Evolutionary conservation across 352 stramenopile species (phyloP), one percentile per base, ranked within the genome.

Genomic region (Pythium vanterpoolii): DNA sequence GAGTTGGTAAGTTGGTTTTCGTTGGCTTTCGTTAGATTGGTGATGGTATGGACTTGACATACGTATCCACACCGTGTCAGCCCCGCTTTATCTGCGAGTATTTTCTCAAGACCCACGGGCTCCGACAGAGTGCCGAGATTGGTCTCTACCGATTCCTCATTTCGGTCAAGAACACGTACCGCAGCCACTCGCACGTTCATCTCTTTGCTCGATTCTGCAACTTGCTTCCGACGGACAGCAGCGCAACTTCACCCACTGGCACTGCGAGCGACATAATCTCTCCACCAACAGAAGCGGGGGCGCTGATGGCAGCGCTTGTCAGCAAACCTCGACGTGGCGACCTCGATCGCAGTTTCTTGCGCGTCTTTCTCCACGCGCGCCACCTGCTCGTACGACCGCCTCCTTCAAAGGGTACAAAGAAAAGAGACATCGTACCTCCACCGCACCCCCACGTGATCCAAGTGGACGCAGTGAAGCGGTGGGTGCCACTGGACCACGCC

Each of bases 81-180:
- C 63, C 76, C 26, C 73, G 78, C 26, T 92, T 88, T 28, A 73
- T 89, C 43, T 83, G 76, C 44, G 78, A 89, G 57, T 90, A 76
- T 51, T 92, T 89, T 44, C 69, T 92, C 28, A 90, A 89, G 66
- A 82, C 70, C 9, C 72, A 86, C 40, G 71, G 74, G 4, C 59
- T 89, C 16, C 72, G 82, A 1, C 79, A 90, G 56, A 76, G 63
- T 43, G 82, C 82, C 19, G 82, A 92, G 46, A 66, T 90, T 47
- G 79, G 69, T 1, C 56, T 92, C 4, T 92, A 90, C 34, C 76
- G 79, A 0, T 80, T 92, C 24, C 69, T 92, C 44, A 60, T 92
- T 43, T 89, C 82, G 7, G 68, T 86, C 58, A 90, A 92, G 61
- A 74, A 76, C 45, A 52, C 55, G 1, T 86, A 79, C 38, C 67